These are phyloP conservation scores for Lactifluus pinguis DNA, from an alignment of 768 basidiomycete species.

Conservation along the genomic window DNA sequence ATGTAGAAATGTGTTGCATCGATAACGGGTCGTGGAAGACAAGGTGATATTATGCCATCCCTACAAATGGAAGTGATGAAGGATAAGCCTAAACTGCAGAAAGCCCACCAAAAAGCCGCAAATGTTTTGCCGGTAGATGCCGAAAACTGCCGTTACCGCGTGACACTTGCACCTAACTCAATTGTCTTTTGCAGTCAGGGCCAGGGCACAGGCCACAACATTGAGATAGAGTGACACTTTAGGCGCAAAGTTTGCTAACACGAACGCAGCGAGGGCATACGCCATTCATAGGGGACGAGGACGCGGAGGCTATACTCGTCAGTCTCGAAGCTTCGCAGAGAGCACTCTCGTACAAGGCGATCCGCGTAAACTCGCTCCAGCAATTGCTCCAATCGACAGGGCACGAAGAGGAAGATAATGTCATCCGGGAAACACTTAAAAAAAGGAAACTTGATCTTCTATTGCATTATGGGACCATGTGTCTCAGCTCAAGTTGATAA, in stretches of 20 bases:
- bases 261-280: neutral
- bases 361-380: neutral
- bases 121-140: neutral
- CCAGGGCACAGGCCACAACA: neutral
- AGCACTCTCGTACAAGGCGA: neutral
- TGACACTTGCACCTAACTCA: too few species aligned
- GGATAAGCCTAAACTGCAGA: constrained; percentile 8
- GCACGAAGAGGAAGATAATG: neutral
- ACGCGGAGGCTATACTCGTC: neutral
- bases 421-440: neutral
- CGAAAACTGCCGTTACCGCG: neutral
- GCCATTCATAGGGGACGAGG: neutral
- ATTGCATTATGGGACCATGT: constrained; percentile 7
- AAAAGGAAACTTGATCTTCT: constrained; percentile 8
- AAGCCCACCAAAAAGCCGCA: constrained; percentile 5
- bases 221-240: neutral
- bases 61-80: constrained; percentile 5
- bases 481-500: constrained; percentile 8
- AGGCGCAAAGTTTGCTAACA: neutral
- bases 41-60: constrained; percentile 2
- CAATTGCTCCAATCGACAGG: neutral
- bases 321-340: neutral
- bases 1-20: neutral
- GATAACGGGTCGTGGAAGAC: constrained; percentile 3
- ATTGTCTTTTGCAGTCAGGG: too few species aligned